Base-by-base conservation (phyloP, 495 filamentous ascomycete genomes). In the Entonaema liquescens region DNA sequence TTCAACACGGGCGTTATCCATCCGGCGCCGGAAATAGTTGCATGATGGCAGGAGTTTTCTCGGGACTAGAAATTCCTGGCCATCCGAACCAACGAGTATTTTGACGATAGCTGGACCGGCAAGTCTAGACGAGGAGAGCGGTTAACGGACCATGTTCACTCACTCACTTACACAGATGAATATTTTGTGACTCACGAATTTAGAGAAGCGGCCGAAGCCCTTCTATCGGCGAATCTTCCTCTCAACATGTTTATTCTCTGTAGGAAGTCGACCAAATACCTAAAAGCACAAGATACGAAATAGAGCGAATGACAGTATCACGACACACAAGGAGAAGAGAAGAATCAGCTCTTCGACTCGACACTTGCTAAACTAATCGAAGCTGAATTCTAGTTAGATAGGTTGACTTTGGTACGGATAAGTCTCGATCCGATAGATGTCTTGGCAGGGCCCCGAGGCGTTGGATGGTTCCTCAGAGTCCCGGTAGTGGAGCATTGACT, bases 31-130 rank as follows among this genome's bases (percentile, higher is more conserved):
- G 67, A 85, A 85, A 71, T 80, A 84, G 13, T 62, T 52, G 36
- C 67, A 75, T 59, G 81, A 81, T 55, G 74, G 71, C 28, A 85
- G 76, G 28, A 82, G 76, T 56, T 81, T 76, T 54, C 75, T 73
- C 54, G 80, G 77, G 15, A 85, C 74, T 8, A 65, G 60, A 59
- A 84, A 85, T 49, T 82, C 79, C 7, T 76, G 73, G 64, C 77
- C 73, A 40, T 83, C 71, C 7, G 79, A 69, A 1, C 83, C 83
- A 38, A 85, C 80, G 40, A 84, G 54, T 15, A 85, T 74, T 36
- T 65, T 79, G 23, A 83, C 78, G 6, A 67, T 74, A 19, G 82
- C 79, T 44, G 67, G 68, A 29, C 78, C 78, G 42, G 66, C 57
- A 19, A 75, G 53, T 17, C 71, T 79, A 54, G 57, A 47, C 42